Percentiles rank a stretch among this genome's conserved stretches.
Conservation (phyloP, 1,284 basidiomycete genomes). For the Ceratobasidium sp. region DNA sequence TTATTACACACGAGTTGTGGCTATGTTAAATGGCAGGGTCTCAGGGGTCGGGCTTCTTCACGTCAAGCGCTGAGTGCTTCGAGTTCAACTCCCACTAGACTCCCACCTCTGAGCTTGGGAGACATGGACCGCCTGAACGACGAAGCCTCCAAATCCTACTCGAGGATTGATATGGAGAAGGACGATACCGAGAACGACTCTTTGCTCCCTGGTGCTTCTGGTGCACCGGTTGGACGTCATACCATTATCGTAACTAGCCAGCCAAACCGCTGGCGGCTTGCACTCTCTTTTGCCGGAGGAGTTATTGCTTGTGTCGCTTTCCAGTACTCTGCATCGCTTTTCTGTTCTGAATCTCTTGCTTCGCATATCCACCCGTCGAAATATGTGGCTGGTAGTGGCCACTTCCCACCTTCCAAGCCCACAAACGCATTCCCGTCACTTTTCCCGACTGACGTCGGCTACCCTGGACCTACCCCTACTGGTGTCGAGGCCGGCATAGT, state of each 20-base stretch:
- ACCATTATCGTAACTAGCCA: background rate
- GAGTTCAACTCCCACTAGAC: conserved; percentile 57
- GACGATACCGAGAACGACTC: conserved; percentile 38
- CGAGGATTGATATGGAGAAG: conserved; percentile 38
- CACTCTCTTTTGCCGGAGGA: conserved; percentile 36
- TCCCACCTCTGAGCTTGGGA: background rate
- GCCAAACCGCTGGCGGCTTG: conserved; percentile 23
- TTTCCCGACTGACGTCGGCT: conserved; percentile 83
- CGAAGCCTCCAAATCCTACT: conserved; percentile 26
- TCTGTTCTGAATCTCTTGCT: conserved; percentile 18
- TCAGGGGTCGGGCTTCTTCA: background rate
- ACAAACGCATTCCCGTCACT: conserved; percentile 76
- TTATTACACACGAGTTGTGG: background rate
- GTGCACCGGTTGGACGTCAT: background rate
- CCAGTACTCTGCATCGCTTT: conserved; percentile 29
- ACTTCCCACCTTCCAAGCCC: conserved; percentile 78
- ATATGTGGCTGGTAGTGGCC: conserved; percentile 45
- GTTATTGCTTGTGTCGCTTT: conserved; percentile 23
- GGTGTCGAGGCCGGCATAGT: conserved; percentile 85
- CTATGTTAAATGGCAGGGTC: conserved; percentile 3
- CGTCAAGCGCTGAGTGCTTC: background rate
- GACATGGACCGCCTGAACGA: conserved; percentile 38
- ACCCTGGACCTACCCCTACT: conserved; percentile 85
- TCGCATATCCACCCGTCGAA: background rate
- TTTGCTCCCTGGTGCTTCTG: conserved; percentile 11